Base-by-base conservation (phyloP, 2,329 filamentous ascomycete species). In the Aspergillus ochraceus region DNA sequence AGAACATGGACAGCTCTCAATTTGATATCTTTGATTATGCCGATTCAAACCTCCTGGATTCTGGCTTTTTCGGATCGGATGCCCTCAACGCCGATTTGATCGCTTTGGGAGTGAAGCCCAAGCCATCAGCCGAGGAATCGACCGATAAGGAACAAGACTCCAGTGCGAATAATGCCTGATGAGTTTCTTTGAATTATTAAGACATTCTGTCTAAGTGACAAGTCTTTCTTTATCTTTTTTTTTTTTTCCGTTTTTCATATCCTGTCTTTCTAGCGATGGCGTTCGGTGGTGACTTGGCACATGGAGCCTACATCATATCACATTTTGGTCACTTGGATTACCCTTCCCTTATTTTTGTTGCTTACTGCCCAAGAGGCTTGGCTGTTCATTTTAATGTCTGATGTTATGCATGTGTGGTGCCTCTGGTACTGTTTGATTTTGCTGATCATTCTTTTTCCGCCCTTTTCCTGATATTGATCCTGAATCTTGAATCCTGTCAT, bases 31-130 rank as follows among this genome's bases (percentile, higher is more conserved):
- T 77, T 57, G 63, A 70, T 20, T 72, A 74, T 53, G 65, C 58
- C 5, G 66, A 70, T 36, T 59, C 69, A 22, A 66, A 64, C 26
- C 59, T 73, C 30, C 71, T 76, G 49, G 75, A 77, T 58, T 73
- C 72, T 6, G 68, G 72, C 12, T 70, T 76, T 49, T 77, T 77
- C 63, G 72, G 74, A 45, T 74, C 72, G 20, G 71, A 76, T 45
- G 64, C 73, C 24, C 63, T 74, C 19, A 66, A 70, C 46, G 61
- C 63, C 22, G 69, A 74, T 14, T 49, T 68, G 17, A 55, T 66
- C 20, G 59, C 57, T 49, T 51, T 68, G 32, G 65, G 66, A 42
- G 59, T 64, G 20, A 73, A 74, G 52, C 54, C 56, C 32, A 66
- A 68, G 52, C 20, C 52, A 12, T 52, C 64, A 55, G 54, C 57